Evolutionary conservation across 192 early-diverging fungal genomes (phyloP).

Genomic region (Coemansia sp.): DNA sequence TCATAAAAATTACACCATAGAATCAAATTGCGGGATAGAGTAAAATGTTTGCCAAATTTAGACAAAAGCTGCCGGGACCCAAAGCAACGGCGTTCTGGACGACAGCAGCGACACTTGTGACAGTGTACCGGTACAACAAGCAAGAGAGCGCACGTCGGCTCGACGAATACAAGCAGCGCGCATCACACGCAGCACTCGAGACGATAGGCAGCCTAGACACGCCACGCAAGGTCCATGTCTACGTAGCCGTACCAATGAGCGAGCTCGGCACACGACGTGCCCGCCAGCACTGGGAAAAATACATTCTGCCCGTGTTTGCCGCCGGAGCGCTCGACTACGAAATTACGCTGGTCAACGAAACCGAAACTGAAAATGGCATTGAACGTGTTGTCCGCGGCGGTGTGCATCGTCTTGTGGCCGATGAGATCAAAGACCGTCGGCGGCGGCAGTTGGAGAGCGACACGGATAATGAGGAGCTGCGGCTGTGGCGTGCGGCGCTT

Average conservation of each 20-base stretch:
- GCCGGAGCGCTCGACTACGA: conserved; percentile 55
- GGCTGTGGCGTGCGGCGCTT: conserved; percentile 40
- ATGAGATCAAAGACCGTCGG: conserved; percentile 50
- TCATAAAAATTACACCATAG: neutral
- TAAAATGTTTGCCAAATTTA: conserved; percentile 27
- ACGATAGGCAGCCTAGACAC: conserved; percentile 39
- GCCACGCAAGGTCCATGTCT: conserved; percentile 48
- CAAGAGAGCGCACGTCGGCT: conserved; percentile 36
- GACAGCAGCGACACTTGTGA: conserved; percentile 20
- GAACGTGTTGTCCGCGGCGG: conserved; percentile 46
- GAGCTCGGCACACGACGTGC: conserved; percentile 53
- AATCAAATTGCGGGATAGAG: too few species aligned
- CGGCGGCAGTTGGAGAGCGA: conserved; percentile 36
- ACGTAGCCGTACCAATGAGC: conserved; percentile 46
- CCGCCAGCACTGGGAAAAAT: conserved; percentile 50
- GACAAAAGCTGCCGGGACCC: conserved; percentile 46
- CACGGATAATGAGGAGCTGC: conserved; percentile 38
- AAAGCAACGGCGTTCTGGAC: conserved; percentile 50
- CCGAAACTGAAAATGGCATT: conserved; percentile 18
- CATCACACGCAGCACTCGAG: conserved; percentile 33
- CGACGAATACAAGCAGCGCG: conserved; percentile 40
- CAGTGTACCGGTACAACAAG: conserved; percentile 52
- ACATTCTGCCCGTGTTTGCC: conserved; percentile 53
- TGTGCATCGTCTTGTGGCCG: conserved; percentile 31
- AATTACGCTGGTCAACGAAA: conserved; percentile 52